Conservation (phyloP, 2,329 filamentous ascomycete genomes). For the Pseudofabraea citricarpa region DNA sequence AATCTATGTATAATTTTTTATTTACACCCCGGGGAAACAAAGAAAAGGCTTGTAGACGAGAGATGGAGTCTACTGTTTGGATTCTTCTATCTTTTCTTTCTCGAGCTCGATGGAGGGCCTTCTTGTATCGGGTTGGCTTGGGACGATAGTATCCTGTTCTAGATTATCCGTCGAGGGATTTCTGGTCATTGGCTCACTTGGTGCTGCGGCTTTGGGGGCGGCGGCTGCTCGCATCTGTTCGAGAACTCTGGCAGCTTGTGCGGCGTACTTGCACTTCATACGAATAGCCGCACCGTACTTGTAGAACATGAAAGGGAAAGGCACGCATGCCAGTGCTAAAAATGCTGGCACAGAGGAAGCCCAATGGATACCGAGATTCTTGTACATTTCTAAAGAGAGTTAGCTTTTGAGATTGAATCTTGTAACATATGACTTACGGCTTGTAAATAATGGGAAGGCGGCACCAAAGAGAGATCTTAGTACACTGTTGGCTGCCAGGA, state of each 20-base stretch:
- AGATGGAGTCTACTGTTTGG: too few relatives aligned
- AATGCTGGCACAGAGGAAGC: constrained; percentile 70
- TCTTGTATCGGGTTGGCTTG: too few relatives aligned
- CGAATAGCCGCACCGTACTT: constrained; percentile 63
- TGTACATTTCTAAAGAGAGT: constrained; percentile 29
- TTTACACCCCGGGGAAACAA: too few relatives aligned
- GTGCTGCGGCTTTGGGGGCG: background rate
- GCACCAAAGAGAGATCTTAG: constrained; percentile 68
- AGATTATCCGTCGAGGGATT: too few relatives aligned
- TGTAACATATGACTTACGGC: constrained; percentile 19
- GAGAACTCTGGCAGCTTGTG: constrained; percentile 47
- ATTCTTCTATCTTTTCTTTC: too few relatives aligned
- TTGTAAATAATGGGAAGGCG: constrained; percentile 69
- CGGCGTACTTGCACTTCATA: constrained; percentile 63
- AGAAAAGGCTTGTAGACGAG: too few relatives aligned
- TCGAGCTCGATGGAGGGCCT: too few relatives aligned
- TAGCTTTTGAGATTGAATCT: background rate
- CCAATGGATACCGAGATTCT: constrained; percentile 68
- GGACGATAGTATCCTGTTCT: too few relatives aligned
- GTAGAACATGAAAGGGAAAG: constrained; percentile 74
- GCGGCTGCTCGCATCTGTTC: background rate
- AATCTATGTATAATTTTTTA: too few relatives aligned
- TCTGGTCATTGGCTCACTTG: too few relatives aligned
- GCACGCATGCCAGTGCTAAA: constrained; percentile 64
- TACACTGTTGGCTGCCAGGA: constrained; percentile 67